Conservation (phyloP, 805 yeast species). For the Candida wancherniae region DNA sequence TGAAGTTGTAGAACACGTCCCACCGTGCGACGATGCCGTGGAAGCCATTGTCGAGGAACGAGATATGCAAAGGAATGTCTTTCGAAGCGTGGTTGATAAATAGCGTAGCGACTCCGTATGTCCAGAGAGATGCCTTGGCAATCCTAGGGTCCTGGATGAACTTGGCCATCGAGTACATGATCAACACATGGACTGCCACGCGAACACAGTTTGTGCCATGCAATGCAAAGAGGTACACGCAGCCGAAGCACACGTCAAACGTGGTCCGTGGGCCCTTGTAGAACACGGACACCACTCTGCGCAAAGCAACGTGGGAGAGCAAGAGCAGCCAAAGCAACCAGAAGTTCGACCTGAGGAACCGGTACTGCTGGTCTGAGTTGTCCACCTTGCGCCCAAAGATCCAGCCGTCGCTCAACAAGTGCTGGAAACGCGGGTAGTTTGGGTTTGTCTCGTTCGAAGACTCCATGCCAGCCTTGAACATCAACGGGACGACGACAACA, state of each 20-base stretch:
- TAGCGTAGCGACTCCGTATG: slow-evolving; percentile 70
- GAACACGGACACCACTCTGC: slow-evolving; percentile 30
- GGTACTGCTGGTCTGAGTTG: slow-evolving; percentile 85
- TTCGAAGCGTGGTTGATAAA: slow-evolving; percentile 72
- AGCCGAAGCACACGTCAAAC: slow-evolving; percentile 75
- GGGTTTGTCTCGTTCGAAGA: slow-evolving; percentile 73
- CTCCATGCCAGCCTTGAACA: slow-evolving; percentile 77
- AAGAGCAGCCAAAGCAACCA: slow-evolving; percentile 55
- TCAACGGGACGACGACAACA: slow-evolving; percentile 68
- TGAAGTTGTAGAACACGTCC: slow-evolving; percentile 95
- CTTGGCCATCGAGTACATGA: slow-evolving; percentile 50
- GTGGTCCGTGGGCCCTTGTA: slow-evolving; percentile 35
- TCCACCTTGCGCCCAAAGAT: slow-evolving; percentile 85
- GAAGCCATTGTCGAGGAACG: slow-evolving; percentile 54
- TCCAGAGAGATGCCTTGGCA: slow-evolving; percentile 57
- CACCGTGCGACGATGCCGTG: slow-evolving; percentile 82
- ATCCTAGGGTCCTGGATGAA: slow-evolving; percentile 24
- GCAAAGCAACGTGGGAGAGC: slow-evolving; percentile 47
- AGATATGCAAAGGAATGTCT: slow-evolving; percentile 49
- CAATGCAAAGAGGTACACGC: slow-evolving; percentile 60
- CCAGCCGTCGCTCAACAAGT: slow-evolving; percentile 78
- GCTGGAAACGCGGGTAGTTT: slow-evolving; percentile 60
- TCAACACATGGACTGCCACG: slow-evolving; percentile 52
- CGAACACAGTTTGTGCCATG: slow-evolving; percentile 76
- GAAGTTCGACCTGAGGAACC: slow-evolving; percentile 81